Percentiles rank a stretch among this genome's conserved stretches.
Conservation (phyloP, 345 rosid species). For the Combretum micranthum region DNA sequence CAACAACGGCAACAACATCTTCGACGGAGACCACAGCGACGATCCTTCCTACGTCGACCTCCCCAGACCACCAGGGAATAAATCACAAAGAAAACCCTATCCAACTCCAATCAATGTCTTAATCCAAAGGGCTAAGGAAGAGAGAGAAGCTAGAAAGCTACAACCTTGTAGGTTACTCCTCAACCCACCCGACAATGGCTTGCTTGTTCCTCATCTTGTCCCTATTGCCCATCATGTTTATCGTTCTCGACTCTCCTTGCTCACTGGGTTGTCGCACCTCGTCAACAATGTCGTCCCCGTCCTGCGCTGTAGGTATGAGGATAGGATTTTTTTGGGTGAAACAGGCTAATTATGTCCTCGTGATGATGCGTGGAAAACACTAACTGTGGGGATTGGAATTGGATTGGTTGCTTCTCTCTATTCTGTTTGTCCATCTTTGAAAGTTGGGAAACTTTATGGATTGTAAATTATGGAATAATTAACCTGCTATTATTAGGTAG, state of each 20-base stretch:
- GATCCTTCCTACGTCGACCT: constrained; percentile 33
- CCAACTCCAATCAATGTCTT: constrained; percentile 66
- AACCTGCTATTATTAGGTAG: too few species aligned
- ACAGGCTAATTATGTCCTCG: background rate
- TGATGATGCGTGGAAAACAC: background rate
- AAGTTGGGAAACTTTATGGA: too few species aligned
- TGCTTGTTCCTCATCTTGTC: constrained; percentile 66
- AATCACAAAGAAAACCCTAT: constrained; percentile 78
- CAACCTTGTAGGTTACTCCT: constrained; percentile 68
- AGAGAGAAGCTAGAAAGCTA: constrained; percentile 50
- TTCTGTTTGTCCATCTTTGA: background rate
- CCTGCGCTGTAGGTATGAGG: constrained; percentile 59
- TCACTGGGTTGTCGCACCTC: constrained; percentile 51
- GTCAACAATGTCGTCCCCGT: constrained; percentile 30
- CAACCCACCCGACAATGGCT: constrained; percentile 70
- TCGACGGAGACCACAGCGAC: too few species aligned
- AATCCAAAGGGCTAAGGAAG: constrained; percentile 61
- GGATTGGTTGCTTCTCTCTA: background rate
- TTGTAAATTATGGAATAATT: too few species aligned
- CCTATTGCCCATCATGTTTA: constrained; percentile 56
- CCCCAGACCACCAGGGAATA: constrained; percentile 61
- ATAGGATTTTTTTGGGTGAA: background rate
- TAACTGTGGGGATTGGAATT: background rate
- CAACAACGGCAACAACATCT: too few species aligned
- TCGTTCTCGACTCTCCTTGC: constrained; percentile 39